phyloP scores from a whole-genome alignment of 2,329 filamentous ascomycete species.

The Aspergillus luchuensis region DNA sequence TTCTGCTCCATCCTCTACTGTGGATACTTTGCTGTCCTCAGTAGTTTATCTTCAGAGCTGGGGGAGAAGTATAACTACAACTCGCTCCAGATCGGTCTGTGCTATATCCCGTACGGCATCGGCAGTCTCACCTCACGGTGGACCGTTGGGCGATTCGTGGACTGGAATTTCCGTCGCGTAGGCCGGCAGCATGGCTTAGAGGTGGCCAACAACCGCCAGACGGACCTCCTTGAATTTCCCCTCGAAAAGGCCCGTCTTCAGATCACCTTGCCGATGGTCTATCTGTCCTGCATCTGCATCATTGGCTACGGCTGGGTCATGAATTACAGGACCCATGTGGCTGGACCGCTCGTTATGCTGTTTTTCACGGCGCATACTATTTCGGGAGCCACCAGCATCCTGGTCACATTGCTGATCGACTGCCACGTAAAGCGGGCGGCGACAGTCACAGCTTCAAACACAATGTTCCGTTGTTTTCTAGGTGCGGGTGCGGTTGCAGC shows the following conservation, averaged over 20 bases:
- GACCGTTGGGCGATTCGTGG: conserved; percentile 49
- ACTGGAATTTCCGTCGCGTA: conserved; percentile 71
- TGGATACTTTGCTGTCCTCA: conserved; percentile 48
- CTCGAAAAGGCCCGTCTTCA: background rate
- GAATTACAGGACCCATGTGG: conserved; percentile 14
- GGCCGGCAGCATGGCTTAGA: conserved; percentile 52
- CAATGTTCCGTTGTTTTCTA: conserved; percentile 19
- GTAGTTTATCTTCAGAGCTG: conserved; percentile 49
- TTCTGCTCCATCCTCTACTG: conserved; percentile 45
- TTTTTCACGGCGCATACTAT: conserved; percentile 22
- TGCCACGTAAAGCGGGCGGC: conserved; percentile 19
- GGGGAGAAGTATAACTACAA: conserved; percentile 22
- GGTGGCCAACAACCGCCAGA: conserved; percentile 43
- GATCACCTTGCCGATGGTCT: background rate
- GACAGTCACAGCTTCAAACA: conserved; percentile 25
- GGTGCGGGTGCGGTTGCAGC: conserved; percentile 25
- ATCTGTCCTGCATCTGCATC: background rate
- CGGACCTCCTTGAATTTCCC: background rate
- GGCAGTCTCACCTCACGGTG: conserved; percentile 33
- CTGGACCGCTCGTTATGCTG: conserved; percentile 23
- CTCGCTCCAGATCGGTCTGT: conserved; percentile 27
- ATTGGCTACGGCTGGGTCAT: conserved; percentile 19
- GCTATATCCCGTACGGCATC: conserved; percentile 24
- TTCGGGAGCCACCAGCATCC: conserved; percentile 12
- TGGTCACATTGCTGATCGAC: conserved; percentile 26